Conservation (phyloP, 495 filamentous ascomycete species). For the Daldinia grandis region DNA sequence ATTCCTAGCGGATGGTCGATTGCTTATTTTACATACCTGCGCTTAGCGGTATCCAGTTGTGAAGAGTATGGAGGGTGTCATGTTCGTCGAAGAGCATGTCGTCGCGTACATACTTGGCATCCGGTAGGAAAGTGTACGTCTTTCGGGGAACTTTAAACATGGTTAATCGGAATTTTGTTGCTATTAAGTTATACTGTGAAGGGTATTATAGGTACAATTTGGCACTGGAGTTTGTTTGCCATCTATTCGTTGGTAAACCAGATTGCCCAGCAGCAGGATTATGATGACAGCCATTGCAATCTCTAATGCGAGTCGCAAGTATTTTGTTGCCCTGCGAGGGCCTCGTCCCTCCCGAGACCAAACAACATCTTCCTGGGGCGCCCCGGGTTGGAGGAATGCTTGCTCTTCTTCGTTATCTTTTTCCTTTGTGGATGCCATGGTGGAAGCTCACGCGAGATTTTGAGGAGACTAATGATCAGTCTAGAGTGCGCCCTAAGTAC, state of each 20-base stretch:
- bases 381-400: conserved; percentile 40
- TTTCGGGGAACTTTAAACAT: conserved; percentile 51
- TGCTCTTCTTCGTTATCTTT: conserved; percentile 46
- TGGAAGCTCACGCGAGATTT: conserved; percentile 9
- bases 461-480: background rate
- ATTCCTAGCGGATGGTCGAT: background rate
- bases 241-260: conserved; percentile 21
- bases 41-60: conserved; percentile 57
- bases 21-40: conserved; percentile 35
- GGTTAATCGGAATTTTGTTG: conserved; percentile 2
- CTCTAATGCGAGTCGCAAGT: conserved; percentile 41
- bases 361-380: conserved; percentile 16
- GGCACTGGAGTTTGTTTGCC: conserved; percentile 34
- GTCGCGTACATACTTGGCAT: conserved; percentile 51
- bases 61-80: conserved; percentile 52
- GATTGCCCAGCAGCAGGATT: conserved; percentile 18
- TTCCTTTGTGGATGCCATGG: conserved; percentile 35
- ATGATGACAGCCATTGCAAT: conserved; percentile 38
- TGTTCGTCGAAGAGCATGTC: conserved; percentile 56
- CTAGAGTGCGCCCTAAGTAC: background rate
- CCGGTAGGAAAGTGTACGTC: conserved; percentile 51
- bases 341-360: conserved; percentile 22
- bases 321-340: conserved; percentile 3
- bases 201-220: conserved; percentile 29
- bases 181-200: background rate